A percentile compares a stretch with the other conserved stretches of the same genome.
Conservation (phyloP, 306 rosid genomes). For the Aeschynomene evenia region DNA sequence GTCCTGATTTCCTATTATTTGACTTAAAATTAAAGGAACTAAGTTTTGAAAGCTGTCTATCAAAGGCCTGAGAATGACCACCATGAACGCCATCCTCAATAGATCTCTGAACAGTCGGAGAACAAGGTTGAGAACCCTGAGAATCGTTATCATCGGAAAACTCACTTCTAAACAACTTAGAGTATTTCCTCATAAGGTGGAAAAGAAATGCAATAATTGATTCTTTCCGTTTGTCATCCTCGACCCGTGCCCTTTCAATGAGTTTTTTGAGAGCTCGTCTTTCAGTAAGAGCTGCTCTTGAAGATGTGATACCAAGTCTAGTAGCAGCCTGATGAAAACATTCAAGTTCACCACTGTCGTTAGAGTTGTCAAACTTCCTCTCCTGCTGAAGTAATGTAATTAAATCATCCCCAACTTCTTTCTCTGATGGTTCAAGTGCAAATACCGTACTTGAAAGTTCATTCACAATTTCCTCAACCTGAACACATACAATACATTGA, state of each 20-base stretch:
- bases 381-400: slow-evolving; percentile 75
- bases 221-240: slow-evolving; percentile 87
- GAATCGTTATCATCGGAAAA: slow-evolving; percentile 76
- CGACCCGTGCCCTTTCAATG: slow-evolving; percentile 73
- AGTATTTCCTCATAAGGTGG: slow-evolving; percentile 86
- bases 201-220: slow-evolving; percentile 80
- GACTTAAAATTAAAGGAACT: slow-evolving; percentile 62
- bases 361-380: slow-evolving; percentile 55
- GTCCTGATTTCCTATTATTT: slow-evolving; percentile 55
- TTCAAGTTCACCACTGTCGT: slow-evolving; percentile 67
- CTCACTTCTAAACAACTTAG: slow-evolving; percentile 79
- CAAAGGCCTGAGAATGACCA: slow-evolving; percentile 52
- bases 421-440: slow-evolving; percentile 67
- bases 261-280: slow-evolving; percentile 83
- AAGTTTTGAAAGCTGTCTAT: slow-evolving; percentile 61
- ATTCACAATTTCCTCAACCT: slow-evolving; percentile 56
- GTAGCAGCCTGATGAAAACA: slow-evolving; percentile 81
- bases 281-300: slow-evolving; percentile 81
- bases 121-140: slow-evolving; percentile 86
- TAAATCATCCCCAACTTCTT: slow-evolving; percentile 72
- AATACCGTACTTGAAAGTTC: slow-evolving; percentile 57
- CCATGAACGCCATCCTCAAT: slow-evolving; percentile 43
- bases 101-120: slow-evolving; percentile 68
- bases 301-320: slow-evolving; percentile 77
- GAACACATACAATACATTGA: slow-evolving; percentile 28